phyloP scores from a whole-genome alignment of 179 eudicot genomes.

The Gypsophila paniculata region DNA sequence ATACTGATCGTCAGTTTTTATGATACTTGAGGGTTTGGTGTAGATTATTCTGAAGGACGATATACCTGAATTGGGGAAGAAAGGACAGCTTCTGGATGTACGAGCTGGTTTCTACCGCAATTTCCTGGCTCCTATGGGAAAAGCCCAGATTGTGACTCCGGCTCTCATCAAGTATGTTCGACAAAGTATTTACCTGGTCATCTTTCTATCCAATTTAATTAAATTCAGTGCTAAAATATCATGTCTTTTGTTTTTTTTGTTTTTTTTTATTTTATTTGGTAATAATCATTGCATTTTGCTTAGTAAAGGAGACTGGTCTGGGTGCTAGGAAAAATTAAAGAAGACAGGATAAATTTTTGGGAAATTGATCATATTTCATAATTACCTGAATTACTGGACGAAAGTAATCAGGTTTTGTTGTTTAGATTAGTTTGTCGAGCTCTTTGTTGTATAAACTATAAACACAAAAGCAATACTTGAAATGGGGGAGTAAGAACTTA shows the following conservation, averaged over 20 bases:
- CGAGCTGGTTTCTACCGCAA: conserved; percentile 79
- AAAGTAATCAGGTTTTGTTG: too few relatives aligned
- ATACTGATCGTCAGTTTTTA: not conserved
- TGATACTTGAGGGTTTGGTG: not conserved
- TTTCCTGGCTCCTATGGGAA: conserved; percentile 66
- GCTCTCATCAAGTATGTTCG: conserved; percentile 49
- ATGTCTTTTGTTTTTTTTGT: not conserved
- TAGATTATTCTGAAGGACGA: conserved; percentile 85
- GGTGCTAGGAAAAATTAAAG: too few relatives aligned
- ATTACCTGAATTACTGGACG: too few relatives aligned
- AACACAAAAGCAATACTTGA: too few relatives aligned
- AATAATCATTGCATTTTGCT: not conserved
- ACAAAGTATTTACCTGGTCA: not conserved
- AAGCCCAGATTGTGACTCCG: conserved; percentile 71
- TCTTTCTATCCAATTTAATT: conserved; percentile 14
- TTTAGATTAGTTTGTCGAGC: too few relatives aligned
- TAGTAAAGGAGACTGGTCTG: not conserved
- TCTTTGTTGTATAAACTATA: too few relatives aligned
- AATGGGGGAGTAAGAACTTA: too few relatives aligned
- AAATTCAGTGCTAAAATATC: not conserved
- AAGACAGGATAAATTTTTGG: too few relatives aligned
- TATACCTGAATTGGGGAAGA: conserved; percentile 60
- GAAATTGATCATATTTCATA: too few relatives aligned
- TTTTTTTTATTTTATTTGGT: not conserved
- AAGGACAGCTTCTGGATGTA: conserved; percentile 73